phyloP scores from a whole-genome alignment of 2,329 filamentous ascomycete genomes.

The Sporothrix globosa region DNA sequence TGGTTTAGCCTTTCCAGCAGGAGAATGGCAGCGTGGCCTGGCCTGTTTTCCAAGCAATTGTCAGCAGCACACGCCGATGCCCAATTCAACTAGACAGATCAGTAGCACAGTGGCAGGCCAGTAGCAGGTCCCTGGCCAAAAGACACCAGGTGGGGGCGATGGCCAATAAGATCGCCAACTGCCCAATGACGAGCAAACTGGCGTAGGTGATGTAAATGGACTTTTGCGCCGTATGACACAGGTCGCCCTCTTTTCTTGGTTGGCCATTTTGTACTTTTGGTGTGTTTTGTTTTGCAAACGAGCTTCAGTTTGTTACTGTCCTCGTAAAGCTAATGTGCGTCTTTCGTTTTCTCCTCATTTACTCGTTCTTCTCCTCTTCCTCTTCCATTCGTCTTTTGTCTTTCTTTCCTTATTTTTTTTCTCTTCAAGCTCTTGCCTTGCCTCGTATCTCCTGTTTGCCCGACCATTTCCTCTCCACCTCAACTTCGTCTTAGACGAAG shows the following conservation, averaged over 20 bases:
- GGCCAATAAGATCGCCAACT: background rate
- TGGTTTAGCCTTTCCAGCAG: background rate
- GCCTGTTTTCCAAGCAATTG: conserved; percentile 30
- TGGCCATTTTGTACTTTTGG: background rate
- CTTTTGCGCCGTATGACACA: conserved; percentile 4
- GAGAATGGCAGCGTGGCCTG: conserved; percentile 1
- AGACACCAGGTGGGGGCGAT: background rate
- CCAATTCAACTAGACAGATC: background rate
- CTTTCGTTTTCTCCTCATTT: background rate
- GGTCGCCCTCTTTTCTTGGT: background rate
- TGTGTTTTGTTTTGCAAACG: background rate
- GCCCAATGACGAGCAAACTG: conserved; percentile 31
- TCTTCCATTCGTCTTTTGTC: background rate
- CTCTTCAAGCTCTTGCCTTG: background rate
- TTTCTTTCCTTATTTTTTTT: background rate
- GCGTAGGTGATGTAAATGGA: conserved; percentile 26
- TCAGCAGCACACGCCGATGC: background rate
- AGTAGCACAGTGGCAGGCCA: background rate
- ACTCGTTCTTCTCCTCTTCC: background rate
- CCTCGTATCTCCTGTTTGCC: background rate
- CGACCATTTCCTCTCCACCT: background rate
- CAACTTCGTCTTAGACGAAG: background rate
- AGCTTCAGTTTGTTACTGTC: conserved; percentile 3
- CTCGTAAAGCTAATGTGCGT: background rate
- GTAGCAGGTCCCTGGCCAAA: background rate